Base-by-base conservation (phyloP, 2,329 filamentous ascomycete species). In the Sporothrix phasma region DNA sequence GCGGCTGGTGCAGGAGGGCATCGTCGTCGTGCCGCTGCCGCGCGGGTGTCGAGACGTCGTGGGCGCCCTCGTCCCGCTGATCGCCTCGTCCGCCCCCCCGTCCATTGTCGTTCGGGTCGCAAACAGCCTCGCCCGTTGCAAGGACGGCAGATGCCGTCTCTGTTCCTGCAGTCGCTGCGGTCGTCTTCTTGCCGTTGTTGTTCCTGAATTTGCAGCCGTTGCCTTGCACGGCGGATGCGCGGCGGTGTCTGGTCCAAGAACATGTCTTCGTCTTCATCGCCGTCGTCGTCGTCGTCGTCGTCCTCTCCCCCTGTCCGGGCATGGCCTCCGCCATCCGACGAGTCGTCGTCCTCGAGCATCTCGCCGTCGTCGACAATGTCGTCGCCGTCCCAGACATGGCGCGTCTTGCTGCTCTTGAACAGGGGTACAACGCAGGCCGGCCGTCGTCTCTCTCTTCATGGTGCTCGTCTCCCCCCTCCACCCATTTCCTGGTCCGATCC, bases 91-190 rank as follows among this genome's bases (percentile, higher is more conserved):
- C 4, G 10, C 29, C 0, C 3, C 49, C 1, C 11, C 49, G 15
- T n/a, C 46, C 6, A 5, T 17, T 10, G 10, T 7, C 31, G 3
- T 22, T 17, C 62, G 47, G 6, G 62, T 34, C 22, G 63, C n/a
- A n/a, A 67, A 66, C 22, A 64, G 41, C 1, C 56, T 43, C 1
- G 64, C 62, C 11, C 64, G 31, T 24, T 51, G 61, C 43, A 64
- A 56, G 6, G 39, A 11, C 2, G 61, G 46, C 34, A 61, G 39
- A 11, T 43, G 58, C 24, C 13, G 63, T 22, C 10, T 34, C n/a
- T 26, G 29, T 5, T 29, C 8, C 4, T 22, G 49, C n/a, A 6
- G 22, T 10, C 29, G 29, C 6, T 63, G 39, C 34, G 11, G 34
- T 13, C n/a, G n/a, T 37, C 34, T 17, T 53, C 8, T 11, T 62